Evolutionary conservation across 2,329 filamentous ascomycete genomes (phyloP).

Genomic region (Cryphonectria carpinicola): DNA sequence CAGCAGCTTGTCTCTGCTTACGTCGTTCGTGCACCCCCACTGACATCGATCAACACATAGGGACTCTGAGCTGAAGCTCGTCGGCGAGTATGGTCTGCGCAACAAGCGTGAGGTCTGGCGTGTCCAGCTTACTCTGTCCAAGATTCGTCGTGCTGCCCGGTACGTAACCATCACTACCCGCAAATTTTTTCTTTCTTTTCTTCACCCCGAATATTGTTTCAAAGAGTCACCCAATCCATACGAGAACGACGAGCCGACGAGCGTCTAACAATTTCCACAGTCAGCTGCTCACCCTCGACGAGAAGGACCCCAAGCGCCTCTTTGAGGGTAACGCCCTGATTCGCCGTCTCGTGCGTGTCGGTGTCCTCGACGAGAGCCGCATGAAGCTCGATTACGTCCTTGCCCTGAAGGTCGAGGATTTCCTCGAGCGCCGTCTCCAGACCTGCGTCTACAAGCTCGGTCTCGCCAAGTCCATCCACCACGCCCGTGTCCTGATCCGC

Average conservation of each 20-base stretch:
- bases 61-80: slow-evolving; percentile 99
- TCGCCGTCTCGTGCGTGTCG: slow-evolving; percentile 98
- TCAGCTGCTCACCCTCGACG: slow-evolving; percentile 99
- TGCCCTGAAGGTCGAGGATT: slow-evolving; percentile 98
- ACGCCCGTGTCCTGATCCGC: slow-evolving; percentile 99
- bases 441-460: slow-evolving; percentile 99
- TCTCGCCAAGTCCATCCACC: slow-evolving; percentile 99
- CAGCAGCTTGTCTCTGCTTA: slow-evolving; percentile 96
- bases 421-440: slow-evolving; percentile 99
- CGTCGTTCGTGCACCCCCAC: slow-evolving; percentile 78
- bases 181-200: not conserved
- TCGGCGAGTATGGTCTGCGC: slow-evolving; percentile 99
- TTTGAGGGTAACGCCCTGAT: slow-evolving; percentile 99
- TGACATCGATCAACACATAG: slow-evolving; percentile 67
- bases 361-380: slow-evolving; percentile 99
- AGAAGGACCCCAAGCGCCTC: slow-evolving; percentile 99
- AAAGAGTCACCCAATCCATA: not conserved
- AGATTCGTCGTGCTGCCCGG: slow-evolving; percentile 99
- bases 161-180: slow-evolving; percentile 52
- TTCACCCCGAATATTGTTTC: not conserved
- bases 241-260: not conserved
- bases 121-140: slow-evolving; percentile 98
- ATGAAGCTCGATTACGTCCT: slow-evolving; percentile 99
- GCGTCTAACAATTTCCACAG: slow-evolving; percentile 50
- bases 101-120: slow-evolving; percentile 99